phyloP scores from a whole-genome alignment of 2,329 filamentous ascomycete species.

The Whalleya microplaca region DNA sequence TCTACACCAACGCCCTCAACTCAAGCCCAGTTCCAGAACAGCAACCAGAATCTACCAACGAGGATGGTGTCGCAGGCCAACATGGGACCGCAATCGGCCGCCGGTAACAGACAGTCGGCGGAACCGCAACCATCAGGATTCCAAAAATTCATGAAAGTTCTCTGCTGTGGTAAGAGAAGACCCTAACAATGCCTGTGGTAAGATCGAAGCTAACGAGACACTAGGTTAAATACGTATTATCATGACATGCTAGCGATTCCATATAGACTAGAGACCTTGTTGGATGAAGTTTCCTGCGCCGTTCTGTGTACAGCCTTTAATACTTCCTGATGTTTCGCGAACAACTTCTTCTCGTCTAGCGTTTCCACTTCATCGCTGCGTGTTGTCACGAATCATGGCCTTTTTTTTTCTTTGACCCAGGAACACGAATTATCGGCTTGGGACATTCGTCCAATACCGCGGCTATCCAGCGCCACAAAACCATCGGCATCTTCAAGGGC shows the following conservation, averaged over 20 bases:
- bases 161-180: slow-evolving; percentile 78
- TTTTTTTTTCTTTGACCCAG: slow-evolving; percentile 8
- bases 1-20: slow-evolving; percentile 87
- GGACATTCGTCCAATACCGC: background rate
- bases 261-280: slow-evolving; percentile 37
- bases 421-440: slow-evolving; percentile 5
- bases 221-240: slow-evolving; percentile 31
- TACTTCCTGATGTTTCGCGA: slow-evolving; percentile 28
- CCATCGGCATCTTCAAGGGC: slow-evolving; percentile 5
- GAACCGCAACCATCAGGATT: slow-evolving; percentile 80
- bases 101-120: slow-evolving; percentile 57
- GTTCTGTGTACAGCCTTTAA: slow-evolving; percentile 35
- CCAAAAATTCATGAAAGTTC: slow-evolving; percentile 89
- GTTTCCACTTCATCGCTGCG: slow-evolving; percentile 22
- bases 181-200: background rate
- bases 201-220: slow-evolving; percentile 2
- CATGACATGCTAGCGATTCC: slow-evolving; percentile 33
- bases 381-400: slow-evolving; percentile 19
- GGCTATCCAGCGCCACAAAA: slow-evolving; percentile 4
- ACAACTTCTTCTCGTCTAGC: slow-evolving; percentile 22
- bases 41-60: slow-evolving; percentile 81
- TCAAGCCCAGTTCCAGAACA: slow-evolving; percentile 96
- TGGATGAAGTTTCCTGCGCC: slow-evolving; percentile 31
- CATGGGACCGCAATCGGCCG: slow-evolving; percentile 59
- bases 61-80: slow-evolving; percentile 64